These are phyloP conservation scores for Oryza glumipatula DNA, from an alignment of 176 grass and related monocot genomes.

Conservation along the genomic window DNA sequence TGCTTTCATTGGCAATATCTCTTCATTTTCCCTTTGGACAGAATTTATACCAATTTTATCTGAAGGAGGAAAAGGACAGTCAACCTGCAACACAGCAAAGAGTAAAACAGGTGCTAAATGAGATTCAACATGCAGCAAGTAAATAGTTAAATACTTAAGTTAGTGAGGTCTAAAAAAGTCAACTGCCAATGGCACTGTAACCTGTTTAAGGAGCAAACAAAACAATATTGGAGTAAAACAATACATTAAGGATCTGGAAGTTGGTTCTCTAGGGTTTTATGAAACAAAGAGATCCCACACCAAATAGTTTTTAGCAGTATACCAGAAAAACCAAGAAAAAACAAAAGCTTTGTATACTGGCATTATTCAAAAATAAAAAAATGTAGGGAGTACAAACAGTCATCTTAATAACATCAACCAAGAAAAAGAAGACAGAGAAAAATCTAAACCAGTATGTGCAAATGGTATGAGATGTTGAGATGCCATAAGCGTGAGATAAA, in stretches of 20 bases:
- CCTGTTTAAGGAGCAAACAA: not conserved
- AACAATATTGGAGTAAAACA: not conserved
- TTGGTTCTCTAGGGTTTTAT: not conserved
- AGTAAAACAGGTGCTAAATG: not conserved
- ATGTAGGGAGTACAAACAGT: not conserved
- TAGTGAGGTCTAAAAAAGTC: not conserved
- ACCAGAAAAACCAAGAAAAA: not conserved
- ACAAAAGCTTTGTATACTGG: not conserved
- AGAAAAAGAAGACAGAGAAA: not conserved
- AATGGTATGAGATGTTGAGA: not conserved
- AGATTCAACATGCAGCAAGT: slow-evolving; percentile 5
- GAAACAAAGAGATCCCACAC: not conserved
- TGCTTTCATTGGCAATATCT: slow-evolving; percentile 82
- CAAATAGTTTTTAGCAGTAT: not conserved
- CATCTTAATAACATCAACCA: not conserved
- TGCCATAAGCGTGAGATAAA: not conserved
- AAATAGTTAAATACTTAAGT: not conserved
- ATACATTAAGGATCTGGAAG: not conserved
- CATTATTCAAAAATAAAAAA: slow-evolving; percentile 10
- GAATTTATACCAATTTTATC: slow-evolving; percentile 95
- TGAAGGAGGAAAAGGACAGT: slow-evolving; percentile 75
- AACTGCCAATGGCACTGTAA: not conserved
- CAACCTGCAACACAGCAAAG: slow-evolving; percentile 54
- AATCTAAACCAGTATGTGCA: not conserved
- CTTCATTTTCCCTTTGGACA: slow-evolving; percentile 87